These are phyloP conservation scores for Pestalotiopsis sp. DNA, from an alignment of 2,329 filamentous ascomycete species.

Conservation along the genomic window DNA sequence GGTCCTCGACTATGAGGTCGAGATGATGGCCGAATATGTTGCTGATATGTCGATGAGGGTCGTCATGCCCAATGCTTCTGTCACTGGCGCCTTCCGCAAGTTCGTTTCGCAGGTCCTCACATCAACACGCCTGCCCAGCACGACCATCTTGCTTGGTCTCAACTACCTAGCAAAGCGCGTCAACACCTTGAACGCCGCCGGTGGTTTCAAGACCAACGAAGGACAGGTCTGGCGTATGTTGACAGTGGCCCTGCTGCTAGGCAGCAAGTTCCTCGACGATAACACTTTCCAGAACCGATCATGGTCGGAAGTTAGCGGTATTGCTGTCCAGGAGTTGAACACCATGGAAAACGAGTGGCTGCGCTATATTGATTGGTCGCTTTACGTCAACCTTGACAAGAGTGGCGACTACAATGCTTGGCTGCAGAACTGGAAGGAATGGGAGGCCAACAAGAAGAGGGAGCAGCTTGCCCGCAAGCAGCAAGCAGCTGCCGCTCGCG, in stretches of 20 bases:
- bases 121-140: conserved; percentile 85
- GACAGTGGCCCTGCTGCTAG: conserved; percentile 80
- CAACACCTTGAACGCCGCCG: conserved; percentile 64
- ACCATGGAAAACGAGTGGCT: conserved; percentile 87
- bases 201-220: conserved; percentile 57
- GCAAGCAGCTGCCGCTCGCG: conserved; percentile 44
- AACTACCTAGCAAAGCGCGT: conserved; percentile 86
- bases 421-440: conserved; percentile 61
- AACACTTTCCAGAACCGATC: conserved; percentile 98
- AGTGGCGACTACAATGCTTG: conserved; percentile 69
- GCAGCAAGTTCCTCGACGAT: conserved; percentile 94
- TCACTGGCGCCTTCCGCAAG: conserved; percentile 79
- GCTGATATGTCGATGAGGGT: conserved; percentile 76
- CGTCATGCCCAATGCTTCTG: conserved; percentile 49
- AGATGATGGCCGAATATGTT: conserved; percentile 93
- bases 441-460: conserved; percentile 54
- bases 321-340: conserved; percentile 81
- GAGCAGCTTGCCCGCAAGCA: conserved; percentile 26
- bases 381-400: conserved; percentile 82
- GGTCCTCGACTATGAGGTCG: conserved; percentile 95
- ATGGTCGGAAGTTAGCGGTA: conserved; percentile 93
- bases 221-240: conserved; percentile 85
- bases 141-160: conserved; percentile 86
- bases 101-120: conserved; percentile 90
- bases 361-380: conserved; percentile 75